Evolutionary conservation across 2,329 filamentous ascomycete species (phyloP), one percentile per base, ranked within the genome.

Genomic region (Colletotrichum nymphaeae): DNA sequence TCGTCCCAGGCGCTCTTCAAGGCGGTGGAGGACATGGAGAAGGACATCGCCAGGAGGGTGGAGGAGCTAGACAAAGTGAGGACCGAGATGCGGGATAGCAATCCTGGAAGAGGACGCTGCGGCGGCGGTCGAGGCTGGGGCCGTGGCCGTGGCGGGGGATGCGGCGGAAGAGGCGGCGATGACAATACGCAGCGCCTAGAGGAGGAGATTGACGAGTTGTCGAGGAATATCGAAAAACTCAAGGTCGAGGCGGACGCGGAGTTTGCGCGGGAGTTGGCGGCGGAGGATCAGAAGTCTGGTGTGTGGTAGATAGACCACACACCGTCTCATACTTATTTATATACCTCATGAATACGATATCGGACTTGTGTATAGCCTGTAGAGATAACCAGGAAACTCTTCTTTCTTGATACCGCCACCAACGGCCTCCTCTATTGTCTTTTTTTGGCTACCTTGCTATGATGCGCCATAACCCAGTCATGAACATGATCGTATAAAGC

Each of bases 181-280:
- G 46, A 70, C 65, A n/a, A 22, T 42, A 78, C 77, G 30, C 63
- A 69, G 46, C 73, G 62, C 73, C 73, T 84, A 59, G 81, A 83
- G 65, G 79, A 76, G 71, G 82, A 84, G 75, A 78, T 87, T 53
- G 81, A 84, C 69, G 79, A 78, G 37, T 76, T 89, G 67, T 82
- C 81, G 55, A 74, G 75, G 14, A 80, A 81, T 59, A 76, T 88
- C 30, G 82, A 85, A 64, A 69, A 75, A 68, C 69, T 88, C 67
- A 78, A 81, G 72, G 73, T 86, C 6, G 83, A 87, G 77, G 86
- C 84, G 2, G 86, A 89, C 65, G 87, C 84, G 76, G 82, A 85
- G 73, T 86, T 86, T 73, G 87, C 86, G 35, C 80, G 81, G 73
- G 83, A 85, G 74, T 65, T 88, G 74, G 84, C 77, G 14, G 77